A percentile compares a stretch with the other conserved stretches of the same genome.
These are phyloP conservation scores for Coniophora puteana DNA, from an alignment of 1,284 basidiomycete genomes.

Conservation along the genomic window DNA sequence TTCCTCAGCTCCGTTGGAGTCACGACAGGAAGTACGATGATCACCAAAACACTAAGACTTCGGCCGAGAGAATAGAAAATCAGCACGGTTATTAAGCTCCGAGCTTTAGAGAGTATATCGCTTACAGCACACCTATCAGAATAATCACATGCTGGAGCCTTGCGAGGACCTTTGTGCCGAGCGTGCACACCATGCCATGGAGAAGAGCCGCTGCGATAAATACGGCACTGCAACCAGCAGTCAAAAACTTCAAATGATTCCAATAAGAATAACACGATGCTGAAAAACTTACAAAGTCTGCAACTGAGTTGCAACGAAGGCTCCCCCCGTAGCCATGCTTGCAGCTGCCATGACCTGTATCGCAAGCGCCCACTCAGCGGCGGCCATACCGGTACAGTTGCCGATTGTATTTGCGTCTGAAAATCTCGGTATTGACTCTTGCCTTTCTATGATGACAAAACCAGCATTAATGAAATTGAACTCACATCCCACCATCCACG, in stretches of 20 bases:
- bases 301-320: slow-evolving; percentile 48
- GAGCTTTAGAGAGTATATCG: too few relatives aligned
- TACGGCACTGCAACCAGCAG: slow-evolving; percentile 32
- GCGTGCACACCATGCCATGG: slow-evolving; percentile 61
- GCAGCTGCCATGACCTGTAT: slow-evolving; percentile 69
- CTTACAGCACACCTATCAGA: too few relatives aligned
- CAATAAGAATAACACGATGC: too few relatives aligned
- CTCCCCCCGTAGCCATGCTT: slow-evolving; percentile 51
- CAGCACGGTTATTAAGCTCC: too few relatives aligned
- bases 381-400: slow-evolving; percentile 44
- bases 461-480: slow-evolving; percentile 14
- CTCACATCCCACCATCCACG: slow-evolving; percentile 79
- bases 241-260: neutral
- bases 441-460: too few relatives aligned
- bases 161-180: slow-evolving; percentile 64
- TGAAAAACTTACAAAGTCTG: slow-evolving; percentile 43
- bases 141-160: slow-evolving; percentile 75
- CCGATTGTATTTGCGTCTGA: slow-evolving; percentile 36
- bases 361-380: slow-evolving; percentile 76
- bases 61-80: too few relatives aligned
- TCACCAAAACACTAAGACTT: slow-evolving; percentile 70
- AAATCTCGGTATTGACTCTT: too few relatives aligned
- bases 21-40: slow-evolving; percentile 72
- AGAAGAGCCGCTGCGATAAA: slow-evolving; percentile 55
- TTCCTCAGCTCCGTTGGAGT: slow-evolving; percentile 70